Conservation (phyloP, 768 basidiomycete species). For the Leucocoprinus leucothites region DNA sequence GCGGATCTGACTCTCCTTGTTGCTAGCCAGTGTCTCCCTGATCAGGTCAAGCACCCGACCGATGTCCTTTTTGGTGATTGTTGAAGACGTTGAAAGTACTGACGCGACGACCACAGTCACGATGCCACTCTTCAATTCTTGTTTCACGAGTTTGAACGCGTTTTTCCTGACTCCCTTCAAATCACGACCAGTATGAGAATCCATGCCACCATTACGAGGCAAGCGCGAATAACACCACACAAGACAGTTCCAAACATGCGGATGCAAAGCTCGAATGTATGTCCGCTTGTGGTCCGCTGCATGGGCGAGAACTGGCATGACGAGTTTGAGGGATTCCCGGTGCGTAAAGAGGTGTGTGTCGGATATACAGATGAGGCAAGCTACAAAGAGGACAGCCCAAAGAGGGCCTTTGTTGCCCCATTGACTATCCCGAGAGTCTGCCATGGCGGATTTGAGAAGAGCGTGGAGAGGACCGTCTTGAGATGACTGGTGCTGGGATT, state of each 20-base stretch:
- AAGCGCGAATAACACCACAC: slow-evolving; percentile 54
- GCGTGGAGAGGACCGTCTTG: slow-evolving; percentile 24
- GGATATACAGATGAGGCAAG: slow-evolving; percentile 46
- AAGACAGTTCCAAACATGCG: slow-evolving; percentile 50
- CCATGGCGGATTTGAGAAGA: slow-evolving; percentile 24
- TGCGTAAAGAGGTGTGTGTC: slow-evolving; percentile 42
- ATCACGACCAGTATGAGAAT: slow-evolving; percentile 17
- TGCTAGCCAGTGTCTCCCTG: slow-evolving; percentile 9
- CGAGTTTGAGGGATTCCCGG: slow-evolving; percentile 31
- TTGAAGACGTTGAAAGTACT: slow-evolving; percentile 27
- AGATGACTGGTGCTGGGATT: slow-evolving; percentile 11
- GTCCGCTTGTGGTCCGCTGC: slow-evolving; percentile 31
- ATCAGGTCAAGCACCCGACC: slow-evolving; percentile 13
- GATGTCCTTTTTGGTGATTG: not conserved
- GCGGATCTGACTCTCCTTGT: slow-evolving; percentile 1
- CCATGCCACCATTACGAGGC: slow-evolving; percentile 14
- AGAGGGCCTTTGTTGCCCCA: slow-evolving; percentile 26
- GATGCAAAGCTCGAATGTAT: slow-evolving; percentile 33
- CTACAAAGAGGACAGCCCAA: slow-evolving; percentile 43
- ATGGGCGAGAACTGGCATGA: slow-evolving; percentile 31
- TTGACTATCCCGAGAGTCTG: not conserved
- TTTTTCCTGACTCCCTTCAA: slow-evolving; percentile 23
- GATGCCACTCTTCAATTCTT: slow-evolving; percentile 44
- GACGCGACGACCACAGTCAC: slow-evolving; percentile 37
- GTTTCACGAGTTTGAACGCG: slow-evolving; percentile 40